Percentiles rank a stretch among this genome's conserved stretches.
phyloP scores from a whole-genome alignment of 352 stramenopile species.

The Phytophthora capsici region DNA sequence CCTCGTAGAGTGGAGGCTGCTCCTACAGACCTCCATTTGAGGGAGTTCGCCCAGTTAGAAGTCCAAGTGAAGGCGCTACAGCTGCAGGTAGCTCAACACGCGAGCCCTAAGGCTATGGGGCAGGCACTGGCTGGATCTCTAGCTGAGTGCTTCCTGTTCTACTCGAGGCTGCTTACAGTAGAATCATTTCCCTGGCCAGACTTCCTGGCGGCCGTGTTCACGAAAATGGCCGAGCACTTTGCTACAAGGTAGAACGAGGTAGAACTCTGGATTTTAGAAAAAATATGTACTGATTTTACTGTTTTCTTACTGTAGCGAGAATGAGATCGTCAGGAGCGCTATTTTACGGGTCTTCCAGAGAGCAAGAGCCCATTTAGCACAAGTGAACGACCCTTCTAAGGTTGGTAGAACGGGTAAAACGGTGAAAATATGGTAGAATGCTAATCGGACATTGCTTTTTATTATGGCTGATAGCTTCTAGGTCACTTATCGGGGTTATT shows the following conservation, averaged over 20 bases:
- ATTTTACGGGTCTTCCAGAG: slow-evolving; percentile 56
- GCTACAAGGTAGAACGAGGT: slow-evolving; percentile 38
- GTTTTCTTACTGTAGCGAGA: slow-evolving; percentile 36
- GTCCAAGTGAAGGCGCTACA: slow-evolving; percentile 63
- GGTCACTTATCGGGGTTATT: slow-evolving; percentile 24
- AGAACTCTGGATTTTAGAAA: slow-evolving; percentile 5
- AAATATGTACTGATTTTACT: slow-evolving; percentile 7
- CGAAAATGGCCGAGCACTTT: slow-evolving; percentile 65
- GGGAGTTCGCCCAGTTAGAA: slow-evolving; percentile 66
- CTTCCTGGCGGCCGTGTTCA: slow-evolving; percentile 61
- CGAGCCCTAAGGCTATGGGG: slow-evolving; percentile 2
- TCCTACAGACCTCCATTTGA: slow-evolving; percentile 57
- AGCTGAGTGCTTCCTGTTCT: slow-evolving; percentile 61
- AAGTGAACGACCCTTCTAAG: slow-evolving; percentile 60
- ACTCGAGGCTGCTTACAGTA: slow-evolving; percentile 54
- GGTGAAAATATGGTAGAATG: slow-evolving; percentile 2
- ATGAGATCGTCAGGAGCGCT: slow-evolving; percentile 36
- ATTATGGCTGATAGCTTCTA: slow-evolving; percentile 30
- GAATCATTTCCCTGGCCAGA: slow-evolving; percentile 72
- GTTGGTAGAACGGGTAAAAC: slow-evolving; percentile 20
- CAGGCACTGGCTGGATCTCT: slow-evolving; percentile 36
- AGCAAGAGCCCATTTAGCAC: slow-evolving; percentile 45
- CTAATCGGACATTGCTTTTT: not conserved
- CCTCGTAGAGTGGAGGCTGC: slow-evolving; percentile 7
- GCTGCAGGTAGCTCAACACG: slow-evolving; percentile 36